These are phyloP conservation scores for Vicia faba DNA, from an alignment of 306 rosid species.

Conservation along the genomic window DNA sequence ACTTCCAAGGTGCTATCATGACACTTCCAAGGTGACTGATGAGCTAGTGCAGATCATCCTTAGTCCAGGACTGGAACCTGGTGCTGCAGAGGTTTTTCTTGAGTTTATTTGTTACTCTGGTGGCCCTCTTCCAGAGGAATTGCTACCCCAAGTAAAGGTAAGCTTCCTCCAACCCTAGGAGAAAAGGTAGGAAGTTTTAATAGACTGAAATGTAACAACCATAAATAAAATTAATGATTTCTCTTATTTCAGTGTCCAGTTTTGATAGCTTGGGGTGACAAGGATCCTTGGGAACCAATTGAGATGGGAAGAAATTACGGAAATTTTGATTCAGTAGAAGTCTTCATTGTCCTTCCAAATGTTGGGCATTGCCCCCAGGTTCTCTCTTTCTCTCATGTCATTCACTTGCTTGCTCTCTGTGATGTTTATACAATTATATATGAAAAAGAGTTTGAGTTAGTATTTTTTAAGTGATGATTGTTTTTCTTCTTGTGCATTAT, in stretches of 20 bases:
- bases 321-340: slow-evolving; percentile 80
- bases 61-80: slow-evolving; percentile 89
- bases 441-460: slow-evolving; percentile 4
- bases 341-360: slow-evolving; percentile 77
- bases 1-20: slow-evolving; percentile 98
- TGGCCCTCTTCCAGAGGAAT: slow-evolving; percentile 96
- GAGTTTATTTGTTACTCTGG: slow-evolving; percentile 94
- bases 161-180: slow-evolving; percentile 3
- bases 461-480: neutral
- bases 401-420: neutral
- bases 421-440: neutral
- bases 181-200: slow-evolving; percentile 20
- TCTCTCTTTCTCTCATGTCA: slow-evolving; percentile 23
- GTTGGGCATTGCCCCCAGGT: slow-evolving; percentile 99
- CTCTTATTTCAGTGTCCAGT: slow-evolving; percentile 77
- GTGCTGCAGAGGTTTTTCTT: slow-evolving; percentile 89
- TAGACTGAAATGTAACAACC: slow-evolving; percentile 33
- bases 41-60: slow-evolving; percentile 84
- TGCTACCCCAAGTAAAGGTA: slow-evolving; percentile 85
- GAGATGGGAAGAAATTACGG: slow-evolving; percentile 69
- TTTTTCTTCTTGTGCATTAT: neutral
- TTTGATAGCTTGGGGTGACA: slow-evolving; percentile 95
- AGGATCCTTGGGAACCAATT: slow-evolving; percentile 99
- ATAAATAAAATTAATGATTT: neutral
- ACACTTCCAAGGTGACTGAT: slow-evolving; percentile 82